Base-by-base conservation (phyloP, 805 yeast species). In the Candida pseudofarinosa region DNA sequence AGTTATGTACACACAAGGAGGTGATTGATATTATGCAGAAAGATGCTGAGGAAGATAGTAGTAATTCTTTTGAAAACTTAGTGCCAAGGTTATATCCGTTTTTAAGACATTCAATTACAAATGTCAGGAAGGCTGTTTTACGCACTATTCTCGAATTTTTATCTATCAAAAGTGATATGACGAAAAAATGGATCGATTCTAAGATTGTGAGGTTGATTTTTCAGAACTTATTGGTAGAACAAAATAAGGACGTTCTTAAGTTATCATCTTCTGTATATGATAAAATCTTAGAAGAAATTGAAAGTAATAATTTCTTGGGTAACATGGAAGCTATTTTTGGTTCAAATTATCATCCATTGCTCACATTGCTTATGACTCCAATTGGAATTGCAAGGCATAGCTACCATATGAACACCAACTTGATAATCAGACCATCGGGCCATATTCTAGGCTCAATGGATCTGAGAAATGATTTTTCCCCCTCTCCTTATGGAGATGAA, bases 41-140 rank as follows among this genome's bases (percentile, higher is more conserved):
- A 17, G 78, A 79, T 47, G 85, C 93, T 3, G 47, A 56, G 1
- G 63, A 66, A 12, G 73, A 77, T 47, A 67, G 74, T 48, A 60
- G 32, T 65, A 77, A 77, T 58, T 77, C 89, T 1, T 86, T 91
- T 54, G 80, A 81, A 37, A 69, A 71, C 37, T 67, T 93, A 45
- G 88, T 93, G n/a, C 98, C 99, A 2, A 79, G 91, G 51, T 70
- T 93, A 32, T 91, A 83, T 55, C 97, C 97, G 17, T 93, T 93
- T 55, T 71, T 93, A 49, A 79, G 99, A 51, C 99, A 93, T 63
- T 88, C 98, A 1, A 89, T 93, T 45, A 77, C 90, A 1, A 86
- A 88, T 52, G 98, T 93, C 10, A 77, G 99, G 52, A 83, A 80
- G 54, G 87, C 98, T 0, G 97, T 91, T 1, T 65, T 93, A 33